Evolutionary conservation across 192 early-diverging fungal genomes (phyloP).

Genomic region (Backusella circina): DNA sequence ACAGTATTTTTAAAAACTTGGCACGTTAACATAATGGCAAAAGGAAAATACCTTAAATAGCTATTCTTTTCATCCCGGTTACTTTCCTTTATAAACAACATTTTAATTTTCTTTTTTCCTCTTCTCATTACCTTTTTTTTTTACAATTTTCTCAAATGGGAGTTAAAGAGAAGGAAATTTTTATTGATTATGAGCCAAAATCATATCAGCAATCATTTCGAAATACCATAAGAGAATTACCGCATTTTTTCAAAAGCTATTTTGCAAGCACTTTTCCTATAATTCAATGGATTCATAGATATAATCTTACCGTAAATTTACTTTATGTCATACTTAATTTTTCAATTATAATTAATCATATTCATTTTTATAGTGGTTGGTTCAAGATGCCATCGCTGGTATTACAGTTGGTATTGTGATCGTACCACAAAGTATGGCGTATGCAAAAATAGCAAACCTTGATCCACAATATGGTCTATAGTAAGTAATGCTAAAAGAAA

Average conservation of each 20-base stretch:
- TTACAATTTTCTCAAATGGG: neutral
- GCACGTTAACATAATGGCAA: neutral
- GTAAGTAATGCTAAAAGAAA: constrained; percentile 15
- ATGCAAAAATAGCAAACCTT: constrained; percentile 71
- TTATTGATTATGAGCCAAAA: neutral
- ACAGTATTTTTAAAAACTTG: neutral
- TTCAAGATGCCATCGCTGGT: constrained; percentile 66
- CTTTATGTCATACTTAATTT: neutral
- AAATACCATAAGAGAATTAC: constrained; percentile 2
- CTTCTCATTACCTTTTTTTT: no score
- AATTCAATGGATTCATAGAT: constrained; percentile 31
- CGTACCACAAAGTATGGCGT: constrained; percentile 73
- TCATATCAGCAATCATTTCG: neutral
- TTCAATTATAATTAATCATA: neutral
- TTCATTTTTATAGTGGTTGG: constrained; percentile 44
- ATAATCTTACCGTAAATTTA: constrained; percentile 28
- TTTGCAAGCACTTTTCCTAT: constrained; percentile 26
- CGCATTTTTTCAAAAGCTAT: constrained; percentile 10
- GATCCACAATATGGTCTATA: constrained; percentile 77
- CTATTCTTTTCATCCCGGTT: neutral
- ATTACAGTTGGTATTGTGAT: constrained; percentile 73
- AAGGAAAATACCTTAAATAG: neutral
- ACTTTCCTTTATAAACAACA: neutral
- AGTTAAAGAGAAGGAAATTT: neutral
- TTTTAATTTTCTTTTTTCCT: neutral